Base-by-base conservation (phyloP, 1,284 basidiomycete species). In the Ustilago crameri region DNA sequence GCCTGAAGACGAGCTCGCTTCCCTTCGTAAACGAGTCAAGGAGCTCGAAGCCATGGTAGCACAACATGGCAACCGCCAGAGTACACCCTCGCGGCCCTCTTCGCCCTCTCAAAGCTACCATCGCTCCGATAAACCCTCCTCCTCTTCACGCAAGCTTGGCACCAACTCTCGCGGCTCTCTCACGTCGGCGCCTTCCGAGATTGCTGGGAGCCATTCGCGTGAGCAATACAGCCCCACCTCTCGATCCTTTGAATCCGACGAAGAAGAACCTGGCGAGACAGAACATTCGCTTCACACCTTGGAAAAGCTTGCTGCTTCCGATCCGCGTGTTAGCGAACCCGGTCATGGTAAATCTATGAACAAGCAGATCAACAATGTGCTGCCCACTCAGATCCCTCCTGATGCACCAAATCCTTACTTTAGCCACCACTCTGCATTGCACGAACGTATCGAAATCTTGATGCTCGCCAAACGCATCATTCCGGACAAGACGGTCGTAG, bases 221-320 rank as follows among this genome's bases (percentile, higher is more conserved):
- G 62, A 58, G 3, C 52, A 37, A 3, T 35, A 35, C 38, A 71
- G 67, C 32, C 50, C 61, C 22, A 42, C 45, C 23, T 18, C 50
- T 5, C 18, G 35, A 3, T 61, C 67, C 3, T 54, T 56, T 9
- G 53, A 61, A 22, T 61, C 62, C 3, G 56, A 67, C 1, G 64
- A 72, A n/a, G 68, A 71, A 2, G 47, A 62, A 35, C 51, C 53
- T 4, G 64, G 49, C 30, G 72, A 75, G 20, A 62, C 65, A 3
- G 72, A 72, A 20, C 17, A 40, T 5, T 55, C 72, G 26, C 59
- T 70, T 12, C 20, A 15, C 17, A 60, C 65, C 9, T 56, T 75
- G 24, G 72, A 75, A 18, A 59, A 53, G 42, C 69, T 75, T 5
- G 72, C 72, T 18, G 60, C 65, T 23, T 64, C 64, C n/a, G 60